Evolutionary conservation across 371 early-diverging fungal genomes (phyloP).

Genomic region (Funneliformis caledonium): DNA sequence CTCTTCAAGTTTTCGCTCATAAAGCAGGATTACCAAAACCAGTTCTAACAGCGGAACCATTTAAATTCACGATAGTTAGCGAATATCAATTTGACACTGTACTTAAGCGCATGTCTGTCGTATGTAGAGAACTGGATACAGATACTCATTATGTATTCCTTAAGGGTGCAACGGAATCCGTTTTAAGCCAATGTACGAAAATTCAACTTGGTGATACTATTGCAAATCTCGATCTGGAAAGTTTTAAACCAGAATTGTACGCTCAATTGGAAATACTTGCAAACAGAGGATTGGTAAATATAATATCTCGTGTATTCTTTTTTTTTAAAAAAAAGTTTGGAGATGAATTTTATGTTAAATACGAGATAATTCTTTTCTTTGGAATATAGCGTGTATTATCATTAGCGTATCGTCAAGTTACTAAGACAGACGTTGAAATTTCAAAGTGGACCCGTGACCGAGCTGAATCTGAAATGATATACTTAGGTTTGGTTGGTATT

Average conservation of each 20-base stretch:
- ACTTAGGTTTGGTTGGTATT: slow-evolving; percentile 3
- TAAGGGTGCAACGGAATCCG: neutral
- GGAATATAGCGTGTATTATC: neutral
- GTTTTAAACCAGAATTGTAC: slow-evolving; percentile 25
- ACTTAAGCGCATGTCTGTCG: slow-evolving; percentile 90
- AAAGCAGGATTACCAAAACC: slow-evolving; percentile 45
- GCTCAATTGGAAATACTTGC: neutral
- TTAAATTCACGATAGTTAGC: slow-evolving; percentile 45
- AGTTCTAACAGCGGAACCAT: neutral
- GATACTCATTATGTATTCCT: slow-evolving; percentile 21
- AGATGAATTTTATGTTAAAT: no score
- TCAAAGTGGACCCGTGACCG: neutral
- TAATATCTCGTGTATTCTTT: neutral
- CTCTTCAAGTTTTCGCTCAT: slow-evolving; percentile 75
- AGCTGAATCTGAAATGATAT: slow-evolving; percentile 57
- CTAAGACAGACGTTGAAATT: neutral
- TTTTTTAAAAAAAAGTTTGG: neutral
- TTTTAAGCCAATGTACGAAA: neutral
- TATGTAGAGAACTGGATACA: slow-evolving; percentile 60
- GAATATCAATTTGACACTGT: slow-evolving; percentile 74
- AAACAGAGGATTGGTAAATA: neutral
- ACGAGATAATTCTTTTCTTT: no score
- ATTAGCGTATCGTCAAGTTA: neutral
- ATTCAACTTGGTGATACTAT: neutral
- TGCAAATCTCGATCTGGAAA: neutral